phyloP scores from a whole-genome alignment of 768 basidiomycete species.

The Pleurotus citrinopileatus region DNA sequence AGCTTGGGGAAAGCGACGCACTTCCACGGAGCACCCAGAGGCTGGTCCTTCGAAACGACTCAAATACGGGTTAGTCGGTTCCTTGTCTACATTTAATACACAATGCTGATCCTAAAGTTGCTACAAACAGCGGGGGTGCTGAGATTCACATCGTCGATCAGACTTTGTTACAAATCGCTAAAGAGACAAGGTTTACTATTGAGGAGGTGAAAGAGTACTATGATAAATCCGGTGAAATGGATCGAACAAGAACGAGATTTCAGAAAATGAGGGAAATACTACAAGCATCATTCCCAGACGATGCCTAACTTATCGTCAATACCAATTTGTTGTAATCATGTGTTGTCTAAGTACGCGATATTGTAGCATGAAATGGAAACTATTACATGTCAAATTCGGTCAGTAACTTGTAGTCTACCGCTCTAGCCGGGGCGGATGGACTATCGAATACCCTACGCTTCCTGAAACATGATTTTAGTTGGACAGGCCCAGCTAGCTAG shows the following conservation, averaged over 20 bases:
- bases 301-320: slow-evolving; percentile 13
- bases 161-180: slow-evolving; percentile 62
- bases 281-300: slow-evolving; percentile 33
- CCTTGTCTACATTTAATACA: slow-evolving; percentile 34
- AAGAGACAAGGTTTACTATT: slow-evolving; percentile 65
- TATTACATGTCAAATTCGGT: slow-evolving; percentile 57
- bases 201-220: slow-evolving; percentile 81
- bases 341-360: too few relatives aligned
- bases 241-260: slow-evolving; percentile 61
- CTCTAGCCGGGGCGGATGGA: slow-evolving; percentile 76
- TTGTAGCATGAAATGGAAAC: too few relatives aligned
- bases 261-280: slow-evolving; percentile 60
- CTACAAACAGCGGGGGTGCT: slow-evolving; percentile 62
- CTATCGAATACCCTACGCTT: slow-evolving; percentile 76
- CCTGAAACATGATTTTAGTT: slow-evolving; percentile 33
- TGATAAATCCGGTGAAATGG: slow-evolving; percentile 70
- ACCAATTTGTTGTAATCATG: neutral
- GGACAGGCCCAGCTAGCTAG: neutral
- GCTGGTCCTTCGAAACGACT: slow-evolving; percentile 40
- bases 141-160: slow-evolving; percentile 66
- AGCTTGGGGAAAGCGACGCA: slow-evolving; percentile 63
- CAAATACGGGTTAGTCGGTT: slow-evolving; percentile 32
- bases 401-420: slow-evolving; percentile 63
- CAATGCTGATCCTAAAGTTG: slow-evolving; percentile 65
- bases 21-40: slow-evolving; percentile 33